A percentile compares a stretch with the other conserved stretches of the same genome.
Evolutionary conservation across 2,329 filamentous ascomycete species (phyloP).

Genomic region (Fonsecaea nubica): DNA sequence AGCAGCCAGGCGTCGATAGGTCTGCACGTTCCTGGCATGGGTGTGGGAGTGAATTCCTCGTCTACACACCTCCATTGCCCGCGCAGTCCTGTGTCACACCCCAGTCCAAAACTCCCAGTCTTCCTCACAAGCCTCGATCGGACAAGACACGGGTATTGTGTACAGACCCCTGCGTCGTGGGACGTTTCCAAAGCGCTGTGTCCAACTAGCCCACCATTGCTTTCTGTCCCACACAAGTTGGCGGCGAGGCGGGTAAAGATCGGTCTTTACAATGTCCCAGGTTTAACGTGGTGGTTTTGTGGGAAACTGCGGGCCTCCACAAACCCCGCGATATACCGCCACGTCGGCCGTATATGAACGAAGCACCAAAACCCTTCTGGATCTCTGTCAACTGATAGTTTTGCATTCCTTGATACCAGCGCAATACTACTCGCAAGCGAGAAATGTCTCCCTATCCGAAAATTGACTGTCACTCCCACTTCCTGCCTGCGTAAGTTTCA

Average conservation of each 20-base stretch:
- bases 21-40: background rate
- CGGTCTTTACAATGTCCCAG: background rate
- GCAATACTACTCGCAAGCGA: background rate
- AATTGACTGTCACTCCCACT: constrained; percentile 40
- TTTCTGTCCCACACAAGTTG: constrained; percentile 13
- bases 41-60: background rate
- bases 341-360: background rate
- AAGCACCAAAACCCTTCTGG: background rate
- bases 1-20: background rate
- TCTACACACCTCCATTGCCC: background rate
- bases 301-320: constrained; percentile 1
- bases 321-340: constrained; percentile 8
- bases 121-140: background rate
- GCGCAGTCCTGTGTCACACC: background rate
- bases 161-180: background rate
- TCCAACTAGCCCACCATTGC: background rate
- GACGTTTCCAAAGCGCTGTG: background rate
- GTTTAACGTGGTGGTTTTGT: background rate
- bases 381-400: background rate
- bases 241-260: constrained; percentile 12
- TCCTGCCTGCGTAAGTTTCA: constrained; percentile 33
- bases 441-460: constrained; percentile 34
- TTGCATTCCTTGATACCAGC: background rate
- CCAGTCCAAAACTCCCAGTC: background rate
- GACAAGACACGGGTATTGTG: background rate